Evolutionary conservation across 345 rosid genomes (phyloP).

Genomic region (Pistacia vera): DNA sequence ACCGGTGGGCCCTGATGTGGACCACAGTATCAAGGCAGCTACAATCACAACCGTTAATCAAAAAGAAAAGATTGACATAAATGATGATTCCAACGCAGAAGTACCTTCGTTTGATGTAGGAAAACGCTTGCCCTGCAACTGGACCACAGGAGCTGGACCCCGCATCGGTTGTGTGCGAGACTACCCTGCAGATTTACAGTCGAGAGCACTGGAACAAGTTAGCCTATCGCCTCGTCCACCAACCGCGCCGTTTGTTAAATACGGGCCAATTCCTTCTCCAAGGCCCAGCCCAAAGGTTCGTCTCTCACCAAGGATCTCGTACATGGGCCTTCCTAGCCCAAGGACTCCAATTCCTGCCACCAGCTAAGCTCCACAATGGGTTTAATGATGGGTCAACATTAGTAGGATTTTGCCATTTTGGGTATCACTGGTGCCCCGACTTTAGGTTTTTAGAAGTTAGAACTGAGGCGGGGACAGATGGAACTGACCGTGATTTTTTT

Average conservation of each 20-base stretch:
- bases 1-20: slow-evolving; percentile 10
- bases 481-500: slow-evolving; percentile 9
- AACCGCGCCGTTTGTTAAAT: slow-evolving; percentile 28
- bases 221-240: slow-evolving; percentile 72
- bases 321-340: slow-evolving; percentile 86
- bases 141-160: slow-evolving; percentile 79
- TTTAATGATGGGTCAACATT: no score
- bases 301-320: slow-evolving; percentile 76
- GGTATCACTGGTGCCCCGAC: slow-evolving; percentile 13
- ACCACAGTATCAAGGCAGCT: slow-evolving; percentile 6
- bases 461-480: neutral
- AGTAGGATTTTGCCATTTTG: neutral
- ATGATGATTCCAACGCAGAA: neutral
- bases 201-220: slow-evolving; percentile 80
- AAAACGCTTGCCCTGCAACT: slow-evolving; percentile 59
- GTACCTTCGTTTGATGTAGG: slow-evolving; percentile 16
- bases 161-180: slow-evolving; percentile 89
- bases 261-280: slow-evolving; percentile 89
- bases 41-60: slow-evolving; percentile 13
- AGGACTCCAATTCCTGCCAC: slow-evolving; percentile 37
- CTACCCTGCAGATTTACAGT: slow-evolving; percentile 70
- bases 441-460: neutral
- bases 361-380: neutral
- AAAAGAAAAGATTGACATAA: slow-evolving; percentile 17
- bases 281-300: slow-evolving; percentile 75